Evolutionary conservation across 495 filamentous ascomycete species (phyloP), one percentile per base, ranked within the genome.

Genomic region (Penicillium alfredii): DNA sequence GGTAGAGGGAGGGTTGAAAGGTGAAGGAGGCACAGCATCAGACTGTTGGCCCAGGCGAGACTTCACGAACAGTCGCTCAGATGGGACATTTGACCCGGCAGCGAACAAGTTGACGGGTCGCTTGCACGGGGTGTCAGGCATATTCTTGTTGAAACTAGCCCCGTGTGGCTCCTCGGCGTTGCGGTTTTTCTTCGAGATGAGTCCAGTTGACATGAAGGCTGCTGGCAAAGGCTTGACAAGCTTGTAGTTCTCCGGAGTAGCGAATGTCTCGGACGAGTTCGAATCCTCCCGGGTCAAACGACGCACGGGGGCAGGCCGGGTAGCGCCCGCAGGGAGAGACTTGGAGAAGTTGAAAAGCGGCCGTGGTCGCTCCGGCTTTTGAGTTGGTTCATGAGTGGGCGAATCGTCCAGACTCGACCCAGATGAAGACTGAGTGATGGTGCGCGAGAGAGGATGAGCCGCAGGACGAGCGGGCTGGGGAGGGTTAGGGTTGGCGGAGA

Each of bases 101-200:
- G 78, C 63, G 58, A 84, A 79, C 35, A 80, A 53, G 56, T 77
- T 80, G 29, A 69, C 65, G 17, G 76, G 74, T 49, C 86, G 81
- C 69, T 97, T 98, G 64, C 92, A 97, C 6, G 92, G 92, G 10
- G 92, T 98, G 54, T 97, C 92, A 0, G 93, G 92, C 74, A 92
- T 86, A 20, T 50, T 62, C 31, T 57, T 57, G 36, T 37, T 51
- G 31, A 57, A 57, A 1, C 40, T 26, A 12, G 26, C 8, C 6
- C 32, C 40, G 20, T 68, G 66, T 19, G 68, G 64, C 8, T 76
- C 66, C 27, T 81, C 76, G 3, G 68, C 69, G 64, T 58, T 74
- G 64, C 62, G 81, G 55, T 67, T 86, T 71, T 51, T 78, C 66
- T 97, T 97, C 4, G 92, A 94, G 21, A 97, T 83, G 28, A 98